Percentiles rank a stretch among this genome's conserved stretches.
phyloP scores from a whole-genome alignment of 2,329 filamentous ascomycete genomes.

The Talaromyces sp. region DNA sequence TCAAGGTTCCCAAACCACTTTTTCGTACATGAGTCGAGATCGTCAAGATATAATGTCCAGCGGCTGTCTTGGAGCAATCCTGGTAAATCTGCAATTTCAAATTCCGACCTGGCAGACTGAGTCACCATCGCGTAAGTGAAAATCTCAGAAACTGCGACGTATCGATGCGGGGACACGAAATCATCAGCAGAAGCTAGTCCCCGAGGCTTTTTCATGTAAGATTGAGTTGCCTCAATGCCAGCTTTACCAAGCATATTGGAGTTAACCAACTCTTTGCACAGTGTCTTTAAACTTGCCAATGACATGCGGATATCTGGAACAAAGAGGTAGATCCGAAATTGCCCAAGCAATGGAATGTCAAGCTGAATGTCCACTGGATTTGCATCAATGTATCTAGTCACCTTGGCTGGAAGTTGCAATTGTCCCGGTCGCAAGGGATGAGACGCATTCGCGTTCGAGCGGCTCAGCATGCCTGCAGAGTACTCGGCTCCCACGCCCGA shows the following conservation, averaged over 20 bases:
- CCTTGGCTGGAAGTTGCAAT: conserved; percentile 67
- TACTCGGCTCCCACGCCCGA: conserved; percentile 73
- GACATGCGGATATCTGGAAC: conserved; percentile 63
- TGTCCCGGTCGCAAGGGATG: conserved; percentile 43
- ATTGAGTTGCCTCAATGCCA: conserved; percentile 61
- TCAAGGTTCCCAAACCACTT: conserved; percentile 69
- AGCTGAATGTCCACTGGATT: conserved; percentile 78
- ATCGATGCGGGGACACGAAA: conserved; percentile 68
- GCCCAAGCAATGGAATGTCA: conserved; percentile 75
- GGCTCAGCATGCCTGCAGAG: conserved; percentile 64
- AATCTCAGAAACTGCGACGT: conserved; percentile 67
- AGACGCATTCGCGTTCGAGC: conserved; percentile 34
- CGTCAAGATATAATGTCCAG: conserved; percentile 74
- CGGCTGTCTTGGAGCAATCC: conserved; percentile 63
- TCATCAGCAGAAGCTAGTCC: conserved; percentile 63
- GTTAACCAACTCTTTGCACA: conserved; percentile 57
- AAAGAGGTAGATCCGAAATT: conserved; percentile 76
- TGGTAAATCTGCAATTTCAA: conserved; percentile 69
- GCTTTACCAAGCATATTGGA: conserved; percentile 59
- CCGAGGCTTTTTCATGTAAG: conserved; percentile 63
- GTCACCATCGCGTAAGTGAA: conserved; percentile 73
- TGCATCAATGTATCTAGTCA: conserved; percentile 73
- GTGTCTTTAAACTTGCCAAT: conserved; percentile 60
- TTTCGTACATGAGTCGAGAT: conserved; percentile 65
- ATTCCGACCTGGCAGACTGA: conserved; percentile 61